Evolutionary conservation across 163 green algal species (phyloP), one percentile per base, ranked within the genome.

Genomic region (Chlamydomonas reinhardtii): DNA sequence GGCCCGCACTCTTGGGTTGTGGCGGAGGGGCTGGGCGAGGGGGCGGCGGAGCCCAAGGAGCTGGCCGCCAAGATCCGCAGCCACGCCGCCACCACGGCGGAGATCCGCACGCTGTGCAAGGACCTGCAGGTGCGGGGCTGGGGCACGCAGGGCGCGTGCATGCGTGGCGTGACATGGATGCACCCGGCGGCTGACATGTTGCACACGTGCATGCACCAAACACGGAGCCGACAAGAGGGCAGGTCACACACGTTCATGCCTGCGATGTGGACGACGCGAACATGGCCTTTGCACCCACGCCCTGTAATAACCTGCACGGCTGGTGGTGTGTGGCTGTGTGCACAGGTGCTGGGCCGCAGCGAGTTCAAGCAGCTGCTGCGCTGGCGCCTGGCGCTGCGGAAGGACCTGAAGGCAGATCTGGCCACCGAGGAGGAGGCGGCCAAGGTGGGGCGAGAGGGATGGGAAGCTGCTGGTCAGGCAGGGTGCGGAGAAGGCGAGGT

Each of bases 351-450:
- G 71, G 97, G 96, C 1, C 95, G 97, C 83, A 94, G 87, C 59
- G 98, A 99, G 88, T 99, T 99, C 94, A 99, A 99, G 94, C 88
- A 95, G 76, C 96, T 99, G 85, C 94, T 99, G 35, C 95, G 95
- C 76, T 99, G 96, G 92, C 87, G 92, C 19, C 69, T 94, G 74
- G 61, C 66, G 37, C 68, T 96, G 80, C 81, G 90, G 56, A 96
- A 96, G 89, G 87, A 82, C 19, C 86, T 96, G 4, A 93, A 94
- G 65, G 86, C 87, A 37, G 90, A 95, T 66, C 76, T 95, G 66
- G 69, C 69, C 62, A 77, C 89, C 24, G 68, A 72, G 73, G 68
- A 83, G 56, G 87, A 71, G 25, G 61, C 34, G n/a, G 74, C 70
- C 61, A 89, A 91, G 83, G 72, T 29, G 59, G 48, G 48, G 48